A percentile compares a stretch with the other conserved stretches of the same genome.
Evolutionary conservation across 352 stramenopile species (phyloP).

Genomic region (Pythium insidiosum): DNA sequence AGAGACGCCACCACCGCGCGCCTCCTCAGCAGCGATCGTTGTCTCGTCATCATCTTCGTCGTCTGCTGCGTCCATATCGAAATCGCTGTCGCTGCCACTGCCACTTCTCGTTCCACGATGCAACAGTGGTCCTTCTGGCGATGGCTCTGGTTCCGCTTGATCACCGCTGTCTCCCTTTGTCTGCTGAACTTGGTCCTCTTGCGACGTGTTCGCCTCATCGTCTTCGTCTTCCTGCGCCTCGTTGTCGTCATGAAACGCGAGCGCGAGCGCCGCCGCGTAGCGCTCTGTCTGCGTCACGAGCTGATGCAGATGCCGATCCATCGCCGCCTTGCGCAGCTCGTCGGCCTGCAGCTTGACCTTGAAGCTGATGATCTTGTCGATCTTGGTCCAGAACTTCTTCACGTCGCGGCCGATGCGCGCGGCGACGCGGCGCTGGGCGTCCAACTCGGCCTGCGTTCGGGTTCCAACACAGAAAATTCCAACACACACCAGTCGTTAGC

Average conservation of each 20-base stretch:
- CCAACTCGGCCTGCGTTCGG: constrained; percentile 33
- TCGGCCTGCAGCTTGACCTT: constrained; percentile 94
- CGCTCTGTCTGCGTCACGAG: constrained; percentile 95
- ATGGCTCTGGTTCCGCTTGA: too few species aligned
- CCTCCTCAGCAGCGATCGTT: constrained; percentile 24
- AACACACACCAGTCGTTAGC: background rate
- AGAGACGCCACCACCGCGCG: too few species aligned
- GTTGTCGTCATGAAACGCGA: constrained; percentile 30
- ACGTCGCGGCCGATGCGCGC: constrained; percentile 85
- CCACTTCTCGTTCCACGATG: too few species aligned
- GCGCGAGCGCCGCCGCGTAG: constrained; percentile 87
- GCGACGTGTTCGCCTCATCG: constrained; percentile 10
- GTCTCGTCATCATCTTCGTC: constrained; percentile 43
- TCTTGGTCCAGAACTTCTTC: constrained; percentile 95
- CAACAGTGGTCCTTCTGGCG: too few species aligned
- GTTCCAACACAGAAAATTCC: too few species aligned
- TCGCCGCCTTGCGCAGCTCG: constrained; percentile 76
- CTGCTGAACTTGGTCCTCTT: constrained; percentile 10
- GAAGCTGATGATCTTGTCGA: constrained; percentile 97
- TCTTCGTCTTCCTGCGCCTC: constrained; percentile 5
- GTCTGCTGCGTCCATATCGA: constrained; percentile 8
- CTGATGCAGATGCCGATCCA: constrained; percentile 95
- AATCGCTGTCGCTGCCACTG: constrained; percentile 13
- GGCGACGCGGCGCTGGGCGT: constrained; percentile 38
- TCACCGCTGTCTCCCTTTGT: constrained; percentile 6